Conservation (phyloP, 768 basidiomycete species). For the Cyclocybe cylindracea region DNA sequence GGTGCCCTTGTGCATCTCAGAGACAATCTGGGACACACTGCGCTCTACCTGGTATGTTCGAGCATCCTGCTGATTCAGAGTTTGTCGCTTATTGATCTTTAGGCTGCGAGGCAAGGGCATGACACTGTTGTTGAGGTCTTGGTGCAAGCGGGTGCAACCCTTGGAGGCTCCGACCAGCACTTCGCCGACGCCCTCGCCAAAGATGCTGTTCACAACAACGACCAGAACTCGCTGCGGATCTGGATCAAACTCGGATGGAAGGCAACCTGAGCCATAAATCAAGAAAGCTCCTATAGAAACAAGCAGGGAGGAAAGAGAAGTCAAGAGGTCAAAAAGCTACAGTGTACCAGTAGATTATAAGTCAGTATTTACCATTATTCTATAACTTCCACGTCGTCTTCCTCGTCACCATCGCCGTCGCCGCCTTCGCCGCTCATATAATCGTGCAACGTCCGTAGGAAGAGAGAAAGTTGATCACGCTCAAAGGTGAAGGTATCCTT, state of each 20-base stretch:
- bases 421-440: slow-evolving; percentile 42
- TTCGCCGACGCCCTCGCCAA: slow-evolving; percentile 52
- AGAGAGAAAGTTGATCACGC: slow-evolving; percentile 64
- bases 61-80: background rate
- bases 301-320: background rate
- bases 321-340: background rate
- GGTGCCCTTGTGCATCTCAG: slow-evolving; percentile 85
- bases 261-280: slow-evolving; percentile 1
- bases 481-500: slow-evolving; percentile 67
- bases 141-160: slow-evolving; percentile 71
- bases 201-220: slow-evolving; percentile 35
- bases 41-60: slow-evolving; percentile 73
- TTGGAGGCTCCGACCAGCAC: slow-evolving; percentile 68
- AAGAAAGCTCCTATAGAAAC: background rate
- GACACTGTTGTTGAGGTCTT: slow-evolving; percentile 61
- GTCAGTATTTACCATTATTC: slow-evolving; percentile 8
- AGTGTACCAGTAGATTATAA: background rate
- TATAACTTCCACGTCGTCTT: slow-evolving; percentile 20
- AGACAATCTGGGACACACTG: slow-evolving; percentile 79
- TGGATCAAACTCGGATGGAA: slow-evolving; percentile 60
- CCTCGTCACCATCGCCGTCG: slow-evolving; percentile 29
- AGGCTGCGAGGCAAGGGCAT: slow-evolving; percentile 80
- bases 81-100: slow-evolving; percentile 1
- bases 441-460: slow-evolving; percentile 62
- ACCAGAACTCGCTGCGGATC: slow-evolving; percentile 44